Evolutionary conservation across 1,139 yeast species (phyloP), one percentile per base, ranked within the genome.

Genomic region (Suhomyces chickasaworum): DNA sequence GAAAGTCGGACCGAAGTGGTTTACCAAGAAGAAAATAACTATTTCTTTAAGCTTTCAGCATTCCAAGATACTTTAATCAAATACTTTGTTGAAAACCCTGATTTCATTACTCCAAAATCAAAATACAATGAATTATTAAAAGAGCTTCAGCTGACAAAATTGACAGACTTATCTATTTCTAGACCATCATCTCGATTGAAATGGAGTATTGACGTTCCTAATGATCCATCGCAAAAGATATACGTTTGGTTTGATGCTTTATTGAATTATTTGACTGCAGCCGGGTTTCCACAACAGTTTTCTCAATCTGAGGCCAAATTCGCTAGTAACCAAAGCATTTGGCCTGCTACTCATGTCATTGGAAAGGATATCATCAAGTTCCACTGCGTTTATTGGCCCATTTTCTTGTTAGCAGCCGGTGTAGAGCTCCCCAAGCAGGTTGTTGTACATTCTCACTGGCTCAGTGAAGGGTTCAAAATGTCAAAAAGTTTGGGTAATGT

Each of bases 191-290:
- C 83, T 12, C 71, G 99, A 46, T 74, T 91, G 41, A 69, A 76
- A 27, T 93, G 99, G 99, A 97, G 97, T 0, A 86, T 93, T 23
- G 80, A 81, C 1, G 98, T 93, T 0, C 99, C 99, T 0, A 73
- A 75, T 30, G 98, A 93, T 57, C 70, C 77, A 0, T 57, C 81
- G 0, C 98, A 93, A 59, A 84, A 79, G 44, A 84, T 93, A 49
- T 93, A 93, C 58, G 99, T 93, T 8, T 93, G 99, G 99, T 86
- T 93, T 51, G 99, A 93, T 67, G 99, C 99, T 0, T 74, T 93
- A 45, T 75, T 88, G 40, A 93, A 90, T 61, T 93, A 93, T 61
- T 49, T 90, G 8, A 88, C 97, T 0, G 81, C 89, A 0, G 73
- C 84, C 3, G 90, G 89, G 1, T 87, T 81, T 49, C 84, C 89